Conservation (phyloP, 495 filamentous ascomycete species). For the Penicillium herquei region DNA sequence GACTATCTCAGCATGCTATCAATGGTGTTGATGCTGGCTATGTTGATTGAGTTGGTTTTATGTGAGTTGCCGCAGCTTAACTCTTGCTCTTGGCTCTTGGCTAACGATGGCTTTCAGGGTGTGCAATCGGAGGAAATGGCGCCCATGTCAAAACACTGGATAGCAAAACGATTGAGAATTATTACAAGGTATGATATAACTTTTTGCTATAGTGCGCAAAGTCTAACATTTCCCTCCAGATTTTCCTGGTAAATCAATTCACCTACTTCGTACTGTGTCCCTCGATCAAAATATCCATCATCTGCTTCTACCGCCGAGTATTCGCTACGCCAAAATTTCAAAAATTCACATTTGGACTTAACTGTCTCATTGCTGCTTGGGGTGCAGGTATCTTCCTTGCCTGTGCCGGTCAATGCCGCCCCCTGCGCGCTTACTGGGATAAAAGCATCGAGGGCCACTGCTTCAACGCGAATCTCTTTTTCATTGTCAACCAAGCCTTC, state of each 20-base stretch:
- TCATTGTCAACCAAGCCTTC: constrained; percentile 44
- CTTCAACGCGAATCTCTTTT: constrained; percentile 35
- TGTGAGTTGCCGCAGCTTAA: constrained; percentile 25
- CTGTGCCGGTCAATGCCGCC: constrained; percentile 43
- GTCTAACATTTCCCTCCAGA: constrained; percentile 17
- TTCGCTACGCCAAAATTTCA: constrained; percentile 43
- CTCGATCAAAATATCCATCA: constrained; percentile 43
- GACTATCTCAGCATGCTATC: constrained; percentile 40
- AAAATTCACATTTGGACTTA: constrained; percentile 25
- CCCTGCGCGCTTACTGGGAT: constrained; percentile 43
- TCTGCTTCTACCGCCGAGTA: constrained; percentile 48
- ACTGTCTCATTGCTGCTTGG: constrained; percentile 36
- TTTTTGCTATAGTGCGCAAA: not conserved
- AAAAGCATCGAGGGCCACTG: constrained; percentile 32
- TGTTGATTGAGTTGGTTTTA: constrained; percentile 36
- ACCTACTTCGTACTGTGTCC: constrained; percentile 43
- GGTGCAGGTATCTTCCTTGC: constrained; percentile 36
- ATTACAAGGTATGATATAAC: constrained; percentile 33
- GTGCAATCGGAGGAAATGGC: constrained; percentile 38
- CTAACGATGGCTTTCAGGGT: constrained; percentile 28
- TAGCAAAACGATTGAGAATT: constrained; percentile 29
- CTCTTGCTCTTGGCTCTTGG: not conserved
- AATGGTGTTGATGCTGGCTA: constrained; percentile 31
- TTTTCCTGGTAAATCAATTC: constrained; percentile 47
- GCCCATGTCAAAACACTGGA: constrained; percentile 24